Conservation (phyloP, 225 moss, liverwort and hornwort genomes). For the Sphagnum tenellum region DNA sequence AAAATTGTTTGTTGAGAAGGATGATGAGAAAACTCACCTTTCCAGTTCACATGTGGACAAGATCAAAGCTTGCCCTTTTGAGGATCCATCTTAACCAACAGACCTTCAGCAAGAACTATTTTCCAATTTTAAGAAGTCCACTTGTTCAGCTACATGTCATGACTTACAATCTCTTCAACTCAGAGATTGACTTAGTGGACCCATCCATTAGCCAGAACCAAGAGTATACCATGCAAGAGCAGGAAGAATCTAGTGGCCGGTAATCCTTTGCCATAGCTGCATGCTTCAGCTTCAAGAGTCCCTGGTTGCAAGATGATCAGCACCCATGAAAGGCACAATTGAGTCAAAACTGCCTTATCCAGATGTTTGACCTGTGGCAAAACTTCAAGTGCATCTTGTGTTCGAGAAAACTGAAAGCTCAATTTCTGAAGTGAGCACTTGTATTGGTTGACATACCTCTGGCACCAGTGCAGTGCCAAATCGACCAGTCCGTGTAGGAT, state of each 20-base stretch:
- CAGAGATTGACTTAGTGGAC: too few species aligned
- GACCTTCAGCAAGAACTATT: too few species aligned
- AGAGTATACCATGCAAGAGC: conserved; percentile 74
- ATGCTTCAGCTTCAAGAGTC: conserved; percentile 74
- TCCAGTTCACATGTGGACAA: too few species aligned
- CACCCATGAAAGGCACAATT: background rate
- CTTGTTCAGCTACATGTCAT: too few species aligned
- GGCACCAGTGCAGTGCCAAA: conserved; percentile 92
- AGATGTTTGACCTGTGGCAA: background rate
- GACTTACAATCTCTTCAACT: too few species aligned
- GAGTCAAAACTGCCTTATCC: background rate
- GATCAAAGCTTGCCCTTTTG: too few species aligned
- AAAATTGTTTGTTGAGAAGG: background rate
- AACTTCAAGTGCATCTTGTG: background rate
- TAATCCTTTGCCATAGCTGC: conserved; percentile 75
- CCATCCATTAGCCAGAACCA: too few species aligned
- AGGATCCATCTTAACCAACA: too few species aligned
- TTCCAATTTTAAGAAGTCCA: too few species aligned
- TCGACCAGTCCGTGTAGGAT: conserved; percentile 88
- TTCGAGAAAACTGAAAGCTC: too few species aligned
- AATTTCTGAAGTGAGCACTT: background rate
- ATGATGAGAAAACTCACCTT: too few species aligned
- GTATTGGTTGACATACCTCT: conserved; percentile 38
- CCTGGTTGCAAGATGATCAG: conserved; percentile 21
- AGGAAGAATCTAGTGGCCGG: conserved; percentile 77